Evolutionary conservation across 768 basidiomycete species (phyloP).

Genomic region (Leccinum sublutescens): DNA sequence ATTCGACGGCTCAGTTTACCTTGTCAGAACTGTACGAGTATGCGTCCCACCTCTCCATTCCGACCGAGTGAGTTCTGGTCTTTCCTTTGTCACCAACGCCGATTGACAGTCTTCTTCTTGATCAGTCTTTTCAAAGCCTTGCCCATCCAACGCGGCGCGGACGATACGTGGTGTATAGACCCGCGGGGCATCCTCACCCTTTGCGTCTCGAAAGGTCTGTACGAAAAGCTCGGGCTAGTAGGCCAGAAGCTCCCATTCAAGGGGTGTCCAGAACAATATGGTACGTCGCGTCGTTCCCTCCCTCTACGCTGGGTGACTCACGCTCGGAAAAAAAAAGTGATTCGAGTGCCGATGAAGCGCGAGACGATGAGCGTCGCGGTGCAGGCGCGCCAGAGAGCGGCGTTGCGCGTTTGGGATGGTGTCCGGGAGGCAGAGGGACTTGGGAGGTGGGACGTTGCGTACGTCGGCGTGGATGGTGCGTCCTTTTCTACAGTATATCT

Average conservation of each 20-base stretch:
- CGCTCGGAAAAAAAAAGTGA: constrained; percentile 35
- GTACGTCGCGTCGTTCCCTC: constrained; percentile 35
- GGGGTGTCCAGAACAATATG: constrained; percentile 43
- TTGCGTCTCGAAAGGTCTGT: constrained; percentile 53
- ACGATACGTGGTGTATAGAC: constrained; percentile 73
- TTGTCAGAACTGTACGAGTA: constrained; percentile 45
- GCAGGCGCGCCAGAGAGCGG: constrained; percentile 38
- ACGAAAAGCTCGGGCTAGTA: constrained; percentile 58
- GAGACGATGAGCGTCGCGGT: constrained; percentile 37
- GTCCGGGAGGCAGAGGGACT: constrained; percentile 34
- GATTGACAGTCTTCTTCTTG: background rate
- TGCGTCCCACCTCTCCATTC: constrained; percentile 24
- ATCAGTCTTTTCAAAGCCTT: constrained; percentile 40
- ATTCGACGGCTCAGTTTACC: constrained; percentile 42
- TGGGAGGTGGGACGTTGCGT: constrained; percentile 47
- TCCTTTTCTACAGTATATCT: background rate
- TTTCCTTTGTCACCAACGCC: background rate
- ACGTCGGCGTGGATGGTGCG: constrained; percentile 29
- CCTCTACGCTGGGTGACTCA: too few species aligned
- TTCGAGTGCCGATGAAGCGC: constrained; percentile 44
- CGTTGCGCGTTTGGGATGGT: constrained; percentile 51
- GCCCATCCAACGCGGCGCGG: constrained; percentile 29
- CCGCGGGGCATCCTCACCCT: constrained; percentile 58
- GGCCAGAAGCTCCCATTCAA: constrained; percentile 58
- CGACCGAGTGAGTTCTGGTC: constrained; percentile 13